Evolutionary conservation across 164 flowering plant species (phyloP).

Genomic region (Euptelea pleiosperma): DNA sequence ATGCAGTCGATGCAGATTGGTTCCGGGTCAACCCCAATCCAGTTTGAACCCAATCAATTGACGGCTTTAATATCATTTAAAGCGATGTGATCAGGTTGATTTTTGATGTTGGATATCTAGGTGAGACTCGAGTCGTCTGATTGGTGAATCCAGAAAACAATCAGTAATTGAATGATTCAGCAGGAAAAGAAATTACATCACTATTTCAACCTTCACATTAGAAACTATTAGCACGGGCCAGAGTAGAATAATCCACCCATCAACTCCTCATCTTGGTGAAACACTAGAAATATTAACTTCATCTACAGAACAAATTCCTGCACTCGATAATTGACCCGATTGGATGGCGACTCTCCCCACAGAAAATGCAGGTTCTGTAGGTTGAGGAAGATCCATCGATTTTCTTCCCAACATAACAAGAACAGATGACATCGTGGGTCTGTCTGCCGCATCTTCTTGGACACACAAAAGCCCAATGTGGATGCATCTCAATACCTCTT

Average conservation of each 20-base stretch:
- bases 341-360: neutral
- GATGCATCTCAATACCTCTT: conserved; percentile 20
- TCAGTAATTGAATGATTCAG: no score
- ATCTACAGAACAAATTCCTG: conserved; percentile 11
- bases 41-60: no score
- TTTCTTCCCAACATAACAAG: conserved; percentile 16
- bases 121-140: no score
- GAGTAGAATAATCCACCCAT: neutral
- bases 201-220: no score
- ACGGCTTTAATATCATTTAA: no score
- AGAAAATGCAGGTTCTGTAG: conserved; percentile 10
- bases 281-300: conserved; percentile 5
- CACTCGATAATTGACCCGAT: neutral
- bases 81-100: no score
- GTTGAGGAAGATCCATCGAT: conserved; percentile 4
- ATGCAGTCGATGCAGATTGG: no score
- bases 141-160: no score
- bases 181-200: no score
- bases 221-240: no score
- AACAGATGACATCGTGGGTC: conserved; percentile 30
- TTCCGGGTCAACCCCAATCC: no score
- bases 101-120: no score
- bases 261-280: neutral
- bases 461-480: conserved; percentile 31
- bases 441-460: conserved; percentile 20